A percentile compares a stretch with the other conserved stretches of the same genome.
phyloP scores from a whole-genome alignment of 352 stramenopile species.

The Phytophthora meadii region DNA sequence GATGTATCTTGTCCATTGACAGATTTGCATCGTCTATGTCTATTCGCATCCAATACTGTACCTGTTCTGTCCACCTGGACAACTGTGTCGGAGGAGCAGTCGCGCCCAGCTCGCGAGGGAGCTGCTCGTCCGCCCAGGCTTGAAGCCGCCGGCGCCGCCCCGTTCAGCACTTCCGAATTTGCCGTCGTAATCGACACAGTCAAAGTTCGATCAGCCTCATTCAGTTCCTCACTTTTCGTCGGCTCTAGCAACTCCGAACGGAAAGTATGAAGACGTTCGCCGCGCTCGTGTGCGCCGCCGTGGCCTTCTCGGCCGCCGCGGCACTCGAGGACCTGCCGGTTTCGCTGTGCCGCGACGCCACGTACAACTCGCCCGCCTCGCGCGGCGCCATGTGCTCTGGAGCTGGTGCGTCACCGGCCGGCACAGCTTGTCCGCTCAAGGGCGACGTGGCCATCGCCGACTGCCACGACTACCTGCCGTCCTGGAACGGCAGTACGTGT shows the following conservation, averaged over 20 bases:
- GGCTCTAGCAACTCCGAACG: slow-evolving; percentile 2
- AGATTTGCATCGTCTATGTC: slow-evolving; percentile 13
- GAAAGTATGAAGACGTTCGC: slow-evolving; percentile 50
- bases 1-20: slow-evolving; percentile 17
- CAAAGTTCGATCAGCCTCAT: slow-evolving; percentile 9
- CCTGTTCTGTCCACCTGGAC: slow-evolving; percentile 12
- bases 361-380: slow-evolving; percentile 41
- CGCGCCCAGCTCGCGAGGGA: slow-evolving; percentile 19
- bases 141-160: slow-evolving; percentile 5
- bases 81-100: slow-evolving; percentile 28
- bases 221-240: slow-evolving; percentile 29
- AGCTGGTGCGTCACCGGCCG: slow-evolving; percentile 26
- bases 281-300: slow-evolving; percentile 36
- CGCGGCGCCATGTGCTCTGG: slow-evolving; percentile 41
- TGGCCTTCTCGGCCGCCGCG: slow-evolving; percentile 33
- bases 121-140: slow-evolving; percentile 7
- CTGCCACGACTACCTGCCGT: slow-evolving; percentile 49
- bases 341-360: slow-evolving; percentile 52
- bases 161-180: slow-evolving; percentile 44
- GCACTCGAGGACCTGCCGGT: slow-evolving; percentile 43
- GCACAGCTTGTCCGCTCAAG: slow-evolving; percentile 40
- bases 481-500: slow-evolving; percentile 49
- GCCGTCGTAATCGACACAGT: slow-evolving; percentile 36
- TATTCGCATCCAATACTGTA: slow-evolving; percentile 16
- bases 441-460: slow-evolving; percentile 41